Conservation (phyloP, 176 grass and related monocot species). For the Hyparrhenia diplandra region DNA sequence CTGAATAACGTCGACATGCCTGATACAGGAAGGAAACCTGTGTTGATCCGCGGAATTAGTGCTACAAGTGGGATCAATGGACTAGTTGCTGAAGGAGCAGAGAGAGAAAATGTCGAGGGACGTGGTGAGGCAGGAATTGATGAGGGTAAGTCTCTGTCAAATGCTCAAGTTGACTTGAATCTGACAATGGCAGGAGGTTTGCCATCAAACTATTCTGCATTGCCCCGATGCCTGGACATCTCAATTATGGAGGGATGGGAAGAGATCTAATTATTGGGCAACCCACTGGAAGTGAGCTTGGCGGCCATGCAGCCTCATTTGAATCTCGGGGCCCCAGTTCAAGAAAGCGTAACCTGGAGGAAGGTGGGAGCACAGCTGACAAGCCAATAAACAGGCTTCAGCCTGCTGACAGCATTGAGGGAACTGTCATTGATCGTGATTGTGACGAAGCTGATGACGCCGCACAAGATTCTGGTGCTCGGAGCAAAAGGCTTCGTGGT, state of each 20-base stretch:
- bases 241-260: constrained; percentile 63
- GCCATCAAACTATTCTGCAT: constrained; percentile 49
- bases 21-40: constrained; percentile 56
- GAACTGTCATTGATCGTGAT: constrained; percentile 87
- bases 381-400: constrained; percentile 69
- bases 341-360: constrained; percentile 83
- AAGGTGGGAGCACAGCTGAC: constrained; percentile 92
- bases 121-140: constrained; percentile 66
- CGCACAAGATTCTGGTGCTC: constrained; percentile 65
- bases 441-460: constrained; percentile 91
- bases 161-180: constrained; percentile 88
- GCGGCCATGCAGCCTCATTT: constrained; percentile 81
- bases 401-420: constrained; percentile 90
- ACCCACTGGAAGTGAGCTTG: constrained; percentile 90
- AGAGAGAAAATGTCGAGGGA: constrained; percentile 65
- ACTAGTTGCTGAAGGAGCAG: constrained; percentile 54
- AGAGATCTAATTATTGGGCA: constrained; percentile 95
- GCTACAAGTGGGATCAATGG: constrained; percentile 88
- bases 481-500: constrained; percentile 64
- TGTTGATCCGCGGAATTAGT: constrained; percentile 75
- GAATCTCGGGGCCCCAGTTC: constrained; percentile 90
- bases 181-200: constrained; percentile 87
- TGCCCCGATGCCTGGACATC: constrained; percentile 55
- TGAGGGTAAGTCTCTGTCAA: constrained; percentile 70
- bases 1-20: constrained; percentile 44